A percentile compares a stretch with the other conserved stretches of the same genome.
Conservation (phyloP, 163 green algal genomes). For the Smithsoniella earleae region DNA sequence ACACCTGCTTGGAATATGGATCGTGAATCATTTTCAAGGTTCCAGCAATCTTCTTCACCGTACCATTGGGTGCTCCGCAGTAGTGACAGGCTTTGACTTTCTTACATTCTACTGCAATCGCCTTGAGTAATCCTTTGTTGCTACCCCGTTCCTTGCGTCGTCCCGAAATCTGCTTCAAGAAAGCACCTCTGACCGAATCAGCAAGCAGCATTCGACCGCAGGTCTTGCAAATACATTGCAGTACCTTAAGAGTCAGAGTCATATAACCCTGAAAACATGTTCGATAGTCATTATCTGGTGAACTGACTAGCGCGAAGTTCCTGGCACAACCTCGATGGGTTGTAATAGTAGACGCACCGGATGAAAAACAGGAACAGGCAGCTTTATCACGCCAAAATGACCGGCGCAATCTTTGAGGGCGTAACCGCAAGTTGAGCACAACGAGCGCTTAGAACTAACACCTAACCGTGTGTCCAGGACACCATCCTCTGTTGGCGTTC, state of each 20-base stretch:
- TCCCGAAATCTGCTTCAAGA: not conserved
- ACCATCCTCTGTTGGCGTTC: constrained; percentile 17
- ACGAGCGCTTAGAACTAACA: constrained; percentile 67
- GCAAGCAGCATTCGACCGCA: constrained; percentile 81
- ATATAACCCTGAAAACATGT: constrained; percentile 50
- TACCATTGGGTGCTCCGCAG: constrained; percentile 66
- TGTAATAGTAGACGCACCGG: constrained; percentile 51
- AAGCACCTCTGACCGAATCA: constrained; percentile 51
- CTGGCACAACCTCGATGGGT: not conserved
- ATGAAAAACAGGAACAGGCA: constrained; percentile 97
- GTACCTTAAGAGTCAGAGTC: constrained; percentile 69
- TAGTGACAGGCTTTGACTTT: constrained; percentile 61
- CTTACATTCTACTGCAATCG: constrained; percentile 72
- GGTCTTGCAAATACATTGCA: constrained; percentile 97
- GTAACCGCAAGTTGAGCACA: constrained; percentile 87
- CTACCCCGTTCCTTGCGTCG: not conserved
- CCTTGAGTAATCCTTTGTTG: constrained; percentile 28
- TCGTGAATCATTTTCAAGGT: constrained; percentile 91
- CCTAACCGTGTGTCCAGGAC: constrained; percentile 40
- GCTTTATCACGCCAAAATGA: constrained; percentile 86
- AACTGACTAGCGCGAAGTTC: not conserved
- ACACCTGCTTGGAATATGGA: constrained; percentile 56
- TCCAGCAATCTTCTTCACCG: constrained; percentile 62
- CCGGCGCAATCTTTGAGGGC: constrained; percentile 86
- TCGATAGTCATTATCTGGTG: not conserved